Conservation (phyloP, 2,329 filamentous ascomycete species). For the Fusarium ambrosium region DNA sequence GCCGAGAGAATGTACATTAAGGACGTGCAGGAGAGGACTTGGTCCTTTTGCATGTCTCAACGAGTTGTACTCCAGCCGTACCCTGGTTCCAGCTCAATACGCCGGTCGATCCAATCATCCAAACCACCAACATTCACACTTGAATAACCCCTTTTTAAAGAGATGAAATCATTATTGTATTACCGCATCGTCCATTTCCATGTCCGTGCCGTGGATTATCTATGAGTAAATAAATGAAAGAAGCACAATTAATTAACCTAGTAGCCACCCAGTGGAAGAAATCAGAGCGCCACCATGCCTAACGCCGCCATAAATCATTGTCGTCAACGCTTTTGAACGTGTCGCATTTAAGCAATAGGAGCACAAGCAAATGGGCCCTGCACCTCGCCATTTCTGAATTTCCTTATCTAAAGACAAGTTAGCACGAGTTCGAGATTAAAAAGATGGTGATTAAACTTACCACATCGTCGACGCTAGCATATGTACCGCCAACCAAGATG, state of each 20-base stretch:
- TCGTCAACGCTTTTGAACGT: neutral
- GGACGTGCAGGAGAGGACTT: neutral
- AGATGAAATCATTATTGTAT: slow-evolving; percentile 5
- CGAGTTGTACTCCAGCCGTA: neutral
- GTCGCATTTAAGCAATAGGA: neutral
- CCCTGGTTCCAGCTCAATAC: neutral
- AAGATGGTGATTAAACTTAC: neutral
- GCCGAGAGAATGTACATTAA: neutral
- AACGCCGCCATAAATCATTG: neutral
- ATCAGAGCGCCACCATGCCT: neutral
- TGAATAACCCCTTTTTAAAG: neutral
- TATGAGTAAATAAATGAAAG: neutral
- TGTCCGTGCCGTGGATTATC: neutral
- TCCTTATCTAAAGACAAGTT: neutral
- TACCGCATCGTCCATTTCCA: slow-evolving; percentile 1
- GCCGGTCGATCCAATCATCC: neutral
- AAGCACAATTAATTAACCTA: neutral
- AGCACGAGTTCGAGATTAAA: neutral
- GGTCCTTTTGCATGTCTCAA: neutral
- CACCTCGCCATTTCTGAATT: neutral
- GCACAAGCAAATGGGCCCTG: neutral
- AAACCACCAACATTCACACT: neutral
- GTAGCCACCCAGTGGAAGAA: neutral
- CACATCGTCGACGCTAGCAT: neutral
- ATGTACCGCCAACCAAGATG: neutral